phyloP scores from a whole-genome alignment of 208 protist genomes.

The Acanthamoeba culbertsoni region DNA sequence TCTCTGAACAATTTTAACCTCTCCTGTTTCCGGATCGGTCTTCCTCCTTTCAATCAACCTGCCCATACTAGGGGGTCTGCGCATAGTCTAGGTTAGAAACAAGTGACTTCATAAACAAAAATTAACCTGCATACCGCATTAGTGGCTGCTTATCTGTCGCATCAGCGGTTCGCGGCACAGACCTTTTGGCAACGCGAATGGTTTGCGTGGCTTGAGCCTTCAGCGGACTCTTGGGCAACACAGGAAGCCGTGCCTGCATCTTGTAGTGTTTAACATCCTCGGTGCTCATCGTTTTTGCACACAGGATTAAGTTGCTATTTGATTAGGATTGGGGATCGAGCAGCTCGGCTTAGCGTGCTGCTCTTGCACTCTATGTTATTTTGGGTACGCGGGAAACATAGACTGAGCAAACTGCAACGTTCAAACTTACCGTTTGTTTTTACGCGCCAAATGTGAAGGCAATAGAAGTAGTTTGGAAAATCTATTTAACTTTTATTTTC shows the following conservation, averaged over 20 bases:
- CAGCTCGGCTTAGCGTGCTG: too few species aligned
- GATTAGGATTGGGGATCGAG: too few species aligned
- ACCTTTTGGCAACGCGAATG: not conserved
- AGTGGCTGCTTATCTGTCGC: not conserved
- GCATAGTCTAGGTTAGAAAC: not conserved
- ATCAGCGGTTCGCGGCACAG: not conserved
- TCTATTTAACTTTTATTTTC: too few species aligned
- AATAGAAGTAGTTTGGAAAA: too few species aligned
- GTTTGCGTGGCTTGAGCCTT: not conserved
- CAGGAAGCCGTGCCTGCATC: not conserved
- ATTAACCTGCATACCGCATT: not conserved
- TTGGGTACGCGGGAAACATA: too few species aligned
- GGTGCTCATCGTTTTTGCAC: not conserved
- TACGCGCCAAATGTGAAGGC: too few species aligned
- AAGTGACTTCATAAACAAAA: not conserved
- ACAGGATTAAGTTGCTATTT: too few species aligned
- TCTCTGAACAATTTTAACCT: not conserved
- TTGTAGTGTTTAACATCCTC: constrained; percentile 20
- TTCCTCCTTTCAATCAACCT: constrained; percentile 42
- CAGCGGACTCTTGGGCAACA: not conserved
- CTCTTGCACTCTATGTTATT: too few species aligned
- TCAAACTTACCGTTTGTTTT: too few species aligned
- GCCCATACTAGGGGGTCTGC: not conserved
- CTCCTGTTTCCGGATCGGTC: constrained; percentile 25
- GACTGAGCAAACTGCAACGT: too few species aligned